These are phyloP conservation scores for Pyrenula massariospora DNA, from an alignment of 495 filamentous ascomycete species.

Conservation along the genomic window DNA sequence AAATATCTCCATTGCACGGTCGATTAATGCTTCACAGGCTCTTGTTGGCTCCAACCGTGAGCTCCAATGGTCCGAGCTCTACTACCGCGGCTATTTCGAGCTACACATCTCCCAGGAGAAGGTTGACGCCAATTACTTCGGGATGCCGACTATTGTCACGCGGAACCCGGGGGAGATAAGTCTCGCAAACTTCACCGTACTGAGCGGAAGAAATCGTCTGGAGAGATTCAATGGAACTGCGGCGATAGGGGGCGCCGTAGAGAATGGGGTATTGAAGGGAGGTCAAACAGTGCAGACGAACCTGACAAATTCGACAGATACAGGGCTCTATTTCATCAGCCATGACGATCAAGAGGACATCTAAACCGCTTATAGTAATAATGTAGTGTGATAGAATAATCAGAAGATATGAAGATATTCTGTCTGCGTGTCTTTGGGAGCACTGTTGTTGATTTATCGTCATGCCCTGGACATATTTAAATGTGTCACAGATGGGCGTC, in stretches of 20 bases:
- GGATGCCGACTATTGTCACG: conserved; percentile 30
- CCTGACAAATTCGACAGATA: conserved; percentile 34
- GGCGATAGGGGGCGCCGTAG: conserved; percentile 32
- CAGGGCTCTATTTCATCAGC: conserved; percentile 11
- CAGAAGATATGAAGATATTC: too few species aligned
- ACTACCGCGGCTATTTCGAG: conserved; percentile 56
- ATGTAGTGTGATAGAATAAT: too few species aligned
- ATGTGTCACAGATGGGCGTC: too few species aligned
- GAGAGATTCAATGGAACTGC: conserved; percentile 26
- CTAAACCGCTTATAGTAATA: not conserved
- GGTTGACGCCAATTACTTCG: conserved; percentile 44
- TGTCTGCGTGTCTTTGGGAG: too few species aligned
- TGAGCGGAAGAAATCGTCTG: conserved; percentile 41
- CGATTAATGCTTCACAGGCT: conserved; percentile 26
- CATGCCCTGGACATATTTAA: too few species aligned
- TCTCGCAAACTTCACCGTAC: conserved; percentile 48
- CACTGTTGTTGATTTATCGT: too few species aligned
- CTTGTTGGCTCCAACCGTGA: conserved; percentile 41
- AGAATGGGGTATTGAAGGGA: conserved; percentile 34
- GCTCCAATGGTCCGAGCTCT: conserved; percentile 59
- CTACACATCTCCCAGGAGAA: conserved; percentile 35
- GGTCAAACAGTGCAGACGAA: conserved; percentile 35
- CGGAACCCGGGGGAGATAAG: conserved; percentile 39
- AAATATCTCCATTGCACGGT: conserved; percentile 31
- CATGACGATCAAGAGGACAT: not conserved